Evolutionary conservation across 139 green algal genomes (phyloP).

Genomic region (Picochlorum sp.): DNA sequence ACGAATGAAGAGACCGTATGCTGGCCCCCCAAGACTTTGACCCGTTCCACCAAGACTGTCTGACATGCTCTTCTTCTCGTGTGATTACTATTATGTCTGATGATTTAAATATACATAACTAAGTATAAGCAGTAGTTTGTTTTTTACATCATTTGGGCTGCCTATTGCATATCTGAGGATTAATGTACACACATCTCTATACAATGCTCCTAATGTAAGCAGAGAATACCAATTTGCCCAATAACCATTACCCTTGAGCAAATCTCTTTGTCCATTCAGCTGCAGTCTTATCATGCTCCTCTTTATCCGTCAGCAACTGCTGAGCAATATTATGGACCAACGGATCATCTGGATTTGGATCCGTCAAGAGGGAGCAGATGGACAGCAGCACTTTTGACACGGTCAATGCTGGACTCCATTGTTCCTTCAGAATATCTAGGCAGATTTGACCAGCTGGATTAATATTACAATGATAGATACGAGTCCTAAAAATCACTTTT

Average conservation of each 20-base stretch:
- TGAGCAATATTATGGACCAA: constrained; percentile 86
- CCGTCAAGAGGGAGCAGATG: constrained; percentile 86
- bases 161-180: too few species aligned
- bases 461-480: constrained; percentile 95
- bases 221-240: constrained; percentile 3
- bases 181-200: too few species aligned
- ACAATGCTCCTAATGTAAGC: constrained; percentile 38
- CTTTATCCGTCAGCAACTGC: constrained; percentile 65
- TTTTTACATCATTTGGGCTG: too few species aligned
- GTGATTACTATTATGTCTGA: background rate
- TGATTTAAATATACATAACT: background rate
- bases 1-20: background rate
- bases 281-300: constrained; percentile 78
- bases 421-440: constrained; percentile 85
- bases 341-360: constrained; percentile 89
- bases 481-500: constrained; percentile 79
- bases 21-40: background rate
- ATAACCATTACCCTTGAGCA: constrained; percentile 43
- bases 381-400: constrained; percentile 80
- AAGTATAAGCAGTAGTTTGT: background rate
- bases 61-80: background rate
- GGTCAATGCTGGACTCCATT: constrained; percentile 85
- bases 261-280: constrained; percentile 86
- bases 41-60: too few species aligned
- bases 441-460: constrained; percentile 79